These are phyloP conservation scores for Bonia amplexicaulis DNA, from an alignment of 176 grass and related monocot genomes.

Conservation along the genomic window DNA sequence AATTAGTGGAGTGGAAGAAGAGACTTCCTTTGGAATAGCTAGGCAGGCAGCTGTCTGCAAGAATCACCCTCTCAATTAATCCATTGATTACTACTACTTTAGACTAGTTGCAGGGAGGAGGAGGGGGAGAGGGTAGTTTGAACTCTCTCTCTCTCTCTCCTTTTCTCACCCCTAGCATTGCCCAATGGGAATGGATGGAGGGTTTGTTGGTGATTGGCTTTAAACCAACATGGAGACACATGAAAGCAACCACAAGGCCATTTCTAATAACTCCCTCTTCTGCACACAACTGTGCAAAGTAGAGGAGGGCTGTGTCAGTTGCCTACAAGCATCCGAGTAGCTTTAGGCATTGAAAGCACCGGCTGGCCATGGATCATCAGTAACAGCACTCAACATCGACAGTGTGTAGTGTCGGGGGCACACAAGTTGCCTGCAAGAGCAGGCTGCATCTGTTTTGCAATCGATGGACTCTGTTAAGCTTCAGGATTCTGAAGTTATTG, in stretches of 20 bases:
- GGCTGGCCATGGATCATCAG: neutral
- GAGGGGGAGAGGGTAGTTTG: neutral
- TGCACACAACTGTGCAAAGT: neutral
- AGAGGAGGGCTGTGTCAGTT: neutral
- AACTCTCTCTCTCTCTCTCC: neutral
- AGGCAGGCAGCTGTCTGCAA: neutral
- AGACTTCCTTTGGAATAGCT: conserved; percentile 5
- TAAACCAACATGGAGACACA: neutral
- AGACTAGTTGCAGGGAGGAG: neutral
- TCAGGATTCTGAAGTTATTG: conserved; percentile 3
- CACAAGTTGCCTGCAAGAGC: neutral
- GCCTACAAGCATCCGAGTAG: neutral
- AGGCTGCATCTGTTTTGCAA: neutral
- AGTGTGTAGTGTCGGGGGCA: neutral
- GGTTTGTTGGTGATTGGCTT: neutral
- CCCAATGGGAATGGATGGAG: neutral
- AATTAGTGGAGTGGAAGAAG: conserved; percentile 36
- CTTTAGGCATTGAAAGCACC: neutral
- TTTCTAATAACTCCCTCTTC: neutral
- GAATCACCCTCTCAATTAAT: neutral
- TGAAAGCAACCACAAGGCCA: conserved; percentile 2
- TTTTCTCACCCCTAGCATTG: neutral
- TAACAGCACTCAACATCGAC: neutral
- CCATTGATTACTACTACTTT: neutral
- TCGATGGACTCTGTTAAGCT: neutral